Base-by-base conservation (phyloP, 1,284 basidiomycete genomes). In the Lentinula novae-zelandiae region DNA sequence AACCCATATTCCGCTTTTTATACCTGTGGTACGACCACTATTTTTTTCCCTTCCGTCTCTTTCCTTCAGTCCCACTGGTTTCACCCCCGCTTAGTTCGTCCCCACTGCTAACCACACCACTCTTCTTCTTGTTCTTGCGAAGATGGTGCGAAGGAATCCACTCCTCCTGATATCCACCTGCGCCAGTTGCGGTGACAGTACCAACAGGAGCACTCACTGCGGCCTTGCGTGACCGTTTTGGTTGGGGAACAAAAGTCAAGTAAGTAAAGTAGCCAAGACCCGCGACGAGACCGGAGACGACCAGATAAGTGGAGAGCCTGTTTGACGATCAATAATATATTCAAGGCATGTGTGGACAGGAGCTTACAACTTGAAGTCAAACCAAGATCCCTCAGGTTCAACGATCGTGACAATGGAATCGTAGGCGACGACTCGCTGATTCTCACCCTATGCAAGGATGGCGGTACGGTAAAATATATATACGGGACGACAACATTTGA, bases 131-230 rank as follows among this genome's bases (percentile, higher is more conserved):
- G 57, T 74, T 20, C 76, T 85, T 89, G 65, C 44, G 44, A 7
- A 94, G 76, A 68, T 95, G 92, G 68, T 93, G 89, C 67, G 87
- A 89, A 15, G 93, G 93, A 68, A 96, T 95, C 93, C 93, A 96
- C 69, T 95, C 93, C 71, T 95, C 92, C 69, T 93, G 86, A 68
- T 95, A 95, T 56, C 85, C 87, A 61, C 85, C 84, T 4, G 87
- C 82, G 20, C 86, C 83, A 39, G 87, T 87, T 58, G 84, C 85
- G n/a, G 86, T 87, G 48, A 83, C 82, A 4, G 82, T 75, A 50
- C 81, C 79, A 38, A 82, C 79, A n/a, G 87, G 83, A 9, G 84
- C 76, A 62, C 83, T 85, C 62, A 84, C 76, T 7, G 76, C 64
- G 55, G 71, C 59, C 65, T 76, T 79, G 38, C 69, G 71, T 61